Conservation (phyloP, 495 filamentous ascomycete species). For the Aspergillus leporis region DNA sequence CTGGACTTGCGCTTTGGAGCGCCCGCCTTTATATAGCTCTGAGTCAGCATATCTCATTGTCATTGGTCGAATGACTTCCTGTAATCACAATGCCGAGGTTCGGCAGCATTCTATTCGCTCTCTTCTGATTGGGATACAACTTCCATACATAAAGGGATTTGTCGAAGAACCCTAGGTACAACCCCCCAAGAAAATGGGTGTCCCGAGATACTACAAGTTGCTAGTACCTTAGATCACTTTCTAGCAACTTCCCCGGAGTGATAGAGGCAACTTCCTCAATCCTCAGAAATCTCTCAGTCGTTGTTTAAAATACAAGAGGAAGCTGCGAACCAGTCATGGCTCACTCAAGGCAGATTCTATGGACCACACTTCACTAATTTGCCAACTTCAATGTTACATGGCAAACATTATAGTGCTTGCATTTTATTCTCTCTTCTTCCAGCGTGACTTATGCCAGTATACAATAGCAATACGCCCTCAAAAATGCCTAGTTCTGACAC, state of each 20-base stretch:
- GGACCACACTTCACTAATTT: background rate
- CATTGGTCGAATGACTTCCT: too few species aligned
- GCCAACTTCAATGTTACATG: background rate
- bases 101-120: too few species aligned
- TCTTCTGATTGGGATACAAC: too few species aligned
- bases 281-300: background rate
- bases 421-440: background rate
- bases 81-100: too few species aligned
- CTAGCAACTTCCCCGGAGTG: background rate
- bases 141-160: background rate
- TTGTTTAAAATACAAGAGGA: background rate
- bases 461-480: background rate
- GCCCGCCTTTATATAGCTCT: background rate
- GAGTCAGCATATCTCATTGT: too few species aligned
- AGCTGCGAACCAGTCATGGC: background rate
- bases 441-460: background rate
- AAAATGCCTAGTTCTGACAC: background rate
- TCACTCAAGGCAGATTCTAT: background rate
- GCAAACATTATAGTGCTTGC: background rate
- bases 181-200: too few species aligned
- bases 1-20: too few species aligned
- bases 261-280: too few species aligned
- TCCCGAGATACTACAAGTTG: too few species aligned
- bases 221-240: too few species aligned
- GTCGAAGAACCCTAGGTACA: too few species aligned